These are phyloP conservation scores for Fusarium lateritium DNA, from an alignment of 2,329 filamentous ascomycete genomes.

Conservation along the genomic window DNA sequence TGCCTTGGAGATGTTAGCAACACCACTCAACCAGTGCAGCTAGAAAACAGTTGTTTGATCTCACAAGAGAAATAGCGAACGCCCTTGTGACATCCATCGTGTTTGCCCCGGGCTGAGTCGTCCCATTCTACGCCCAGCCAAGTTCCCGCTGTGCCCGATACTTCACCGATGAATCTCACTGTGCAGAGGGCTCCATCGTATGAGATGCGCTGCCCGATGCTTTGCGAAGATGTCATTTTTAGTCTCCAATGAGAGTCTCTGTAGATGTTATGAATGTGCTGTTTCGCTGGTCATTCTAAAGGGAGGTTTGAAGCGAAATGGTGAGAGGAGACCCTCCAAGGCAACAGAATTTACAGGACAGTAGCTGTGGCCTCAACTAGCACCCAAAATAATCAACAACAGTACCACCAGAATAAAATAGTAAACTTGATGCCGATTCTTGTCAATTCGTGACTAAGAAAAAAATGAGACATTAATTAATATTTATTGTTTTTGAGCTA, in stretches of 20 bases:
- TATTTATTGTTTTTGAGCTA: too few species aligned
- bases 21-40: background rate
- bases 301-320: background rate
- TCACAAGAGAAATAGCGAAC: constrained; percentile 87
- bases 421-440: background rate
- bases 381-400: background rate
- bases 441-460: too few species aligned
- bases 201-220: constrained; percentile 82
- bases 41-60: constrained; percentile 26
- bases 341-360: constrained; percentile 32
- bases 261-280: constrained; percentile 4
- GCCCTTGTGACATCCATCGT: constrained; percentile 86
- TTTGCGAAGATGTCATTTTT: constrained; percentile 58
- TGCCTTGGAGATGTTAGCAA: constrained; percentile 58
- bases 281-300: background rate
- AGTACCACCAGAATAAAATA: background rate
- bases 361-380: background rate
- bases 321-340: constrained; percentile 5
- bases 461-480: too few species aligned
- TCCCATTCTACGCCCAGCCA: constrained; percentile 99
- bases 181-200: constrained; percentile 86
- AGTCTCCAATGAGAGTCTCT: background rate
- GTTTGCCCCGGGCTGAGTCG: constrained; percentile 87
- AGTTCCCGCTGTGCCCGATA: constrained; percentile 80
- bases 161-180: constrained; percentile 83